Percentiles rank a stretch among this genome's conserved stretches.
phyloP scores from a whole-genome alignment of 164 flowering plant species.

The Hamamelis virginiana region DNA sequence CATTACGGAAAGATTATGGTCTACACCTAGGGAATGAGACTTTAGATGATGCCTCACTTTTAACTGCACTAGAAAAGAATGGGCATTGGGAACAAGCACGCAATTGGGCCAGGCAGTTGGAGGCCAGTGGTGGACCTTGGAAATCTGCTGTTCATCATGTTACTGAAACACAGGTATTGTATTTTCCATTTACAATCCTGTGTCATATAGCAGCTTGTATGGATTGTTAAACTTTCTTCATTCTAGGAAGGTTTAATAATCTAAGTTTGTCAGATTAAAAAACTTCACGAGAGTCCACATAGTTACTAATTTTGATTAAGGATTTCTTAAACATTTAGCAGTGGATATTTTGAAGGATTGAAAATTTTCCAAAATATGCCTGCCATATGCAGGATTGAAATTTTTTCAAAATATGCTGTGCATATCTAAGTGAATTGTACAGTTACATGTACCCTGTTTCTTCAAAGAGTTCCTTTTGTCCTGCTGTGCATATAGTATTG shows the following conservation, averaged over 20 bases:
- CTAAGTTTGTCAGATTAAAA: too few relatives aligned
- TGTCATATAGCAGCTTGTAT: not conserved
- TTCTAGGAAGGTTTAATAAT: not conserved
- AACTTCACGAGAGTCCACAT: too few relatives aligned
- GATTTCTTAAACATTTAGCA: too few relatives aligned
- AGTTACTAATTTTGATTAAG: too few relatives aligned
- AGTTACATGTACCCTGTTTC: not conserved
- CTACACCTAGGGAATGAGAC: constrained; percentile 73
- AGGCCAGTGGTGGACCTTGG: constrained; percentile 81
- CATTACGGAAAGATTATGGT: constrained; percentile 61
- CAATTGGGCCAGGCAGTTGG: constrained; percentile 93
- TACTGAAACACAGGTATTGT: constrained; percentile 88
- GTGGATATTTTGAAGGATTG: too few relatives aligned
- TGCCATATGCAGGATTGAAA: too few relatives aligned
- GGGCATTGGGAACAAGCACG: constrained; percentile 98
- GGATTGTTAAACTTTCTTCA: not conserved
- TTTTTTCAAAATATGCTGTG: not conserved
- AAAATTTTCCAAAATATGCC: too few relatives aligned
- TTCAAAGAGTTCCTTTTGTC: not conserved
- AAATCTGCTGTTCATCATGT: constrained; percentile 84
- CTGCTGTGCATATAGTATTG: not conserved
- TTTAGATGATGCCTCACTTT: constrained; percentile 84
- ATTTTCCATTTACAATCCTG: not conserved
- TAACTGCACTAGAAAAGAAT: constrained; percentile 67
- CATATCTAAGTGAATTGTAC: not conserved